Evolutionary conservation across 2,329 filamentous ascomycete genomes (phyloP), one percentile per base, ranked within the genome.

Genomic region (Alternaria solani): DNA sequence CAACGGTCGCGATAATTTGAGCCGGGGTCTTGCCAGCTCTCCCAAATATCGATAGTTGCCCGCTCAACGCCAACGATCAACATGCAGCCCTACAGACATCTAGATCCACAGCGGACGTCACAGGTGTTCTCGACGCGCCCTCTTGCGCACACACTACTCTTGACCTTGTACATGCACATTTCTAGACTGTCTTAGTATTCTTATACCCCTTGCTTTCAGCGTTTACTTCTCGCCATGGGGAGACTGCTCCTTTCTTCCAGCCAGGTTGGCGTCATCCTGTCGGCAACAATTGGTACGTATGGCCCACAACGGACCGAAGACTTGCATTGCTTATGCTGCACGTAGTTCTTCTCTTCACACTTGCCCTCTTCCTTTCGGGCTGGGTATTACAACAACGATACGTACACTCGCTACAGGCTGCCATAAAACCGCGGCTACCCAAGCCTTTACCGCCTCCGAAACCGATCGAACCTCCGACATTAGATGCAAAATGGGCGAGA

Each of bases 371-470:
- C 78, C 84, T 97, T 32, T 93, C 91, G 52, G 94, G 94, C 71
- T 97, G 96, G 77, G 86, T 89, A 3, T 85, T 97, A 54, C 94
- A 97, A 73, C 94, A 97, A 78, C 88, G 92, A 70, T 95, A 93
- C 0, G 87, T 97, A 5, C 87, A 86, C 63, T 89, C 90, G 69
- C 85, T 97, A 32, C 91, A 94, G 70, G 82, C 84, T 57, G 91
- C 91, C 18, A 89, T 97, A 70, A 85, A 85, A 67, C 85, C 83
- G 51, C 83, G 64, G 77, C 82, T 72, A 53, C 82, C 82, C 0
- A 76, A 78, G 55, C 78, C 80, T 18, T 71, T 81, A 6, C 72
- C 74, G 48, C 64, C 68, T 16, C 60, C 70, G 8, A 71, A 68
- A 51, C 65, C 80, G 73, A 71, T 76, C 46, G 65, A 64, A 20